Percentiles rank a stretch among this genome's conserved stretches.
These are phyloP conservation scores for Casaregolazyma suthepensis DNA, from an alignment of 1,139 yeast genomes.

Conservation along the genomic window DNA sequence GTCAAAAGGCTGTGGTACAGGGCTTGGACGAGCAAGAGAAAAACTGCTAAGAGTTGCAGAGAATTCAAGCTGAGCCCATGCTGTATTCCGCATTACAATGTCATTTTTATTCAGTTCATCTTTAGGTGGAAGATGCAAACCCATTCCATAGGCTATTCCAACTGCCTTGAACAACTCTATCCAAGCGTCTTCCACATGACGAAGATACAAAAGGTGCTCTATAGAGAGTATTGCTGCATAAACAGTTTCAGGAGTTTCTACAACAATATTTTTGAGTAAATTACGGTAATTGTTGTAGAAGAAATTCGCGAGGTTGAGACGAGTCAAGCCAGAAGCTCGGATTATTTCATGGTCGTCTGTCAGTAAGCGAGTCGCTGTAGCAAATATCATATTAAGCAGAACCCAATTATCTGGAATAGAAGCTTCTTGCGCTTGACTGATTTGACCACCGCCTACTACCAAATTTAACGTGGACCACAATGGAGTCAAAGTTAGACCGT, in stretches of 20 bases:
- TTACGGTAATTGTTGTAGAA: neutral
- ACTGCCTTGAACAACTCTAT: constrained; percentile 5
- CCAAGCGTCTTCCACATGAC: neutral
- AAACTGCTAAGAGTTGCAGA: neutral
- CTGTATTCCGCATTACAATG: neutral
- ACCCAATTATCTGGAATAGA: neutral
- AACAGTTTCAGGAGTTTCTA: neutral
- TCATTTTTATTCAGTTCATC: neutral
- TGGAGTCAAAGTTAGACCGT: neutral
- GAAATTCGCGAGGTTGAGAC: neutral
- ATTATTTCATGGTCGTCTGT: neutral
- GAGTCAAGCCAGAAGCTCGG: neutral
- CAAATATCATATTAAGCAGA: constrained; percentile 4
- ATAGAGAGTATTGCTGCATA: constrained; percentile 1
- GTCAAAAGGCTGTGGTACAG: neutral
- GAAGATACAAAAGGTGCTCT: neutral
- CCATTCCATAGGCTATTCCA: constrained; percentile 5
- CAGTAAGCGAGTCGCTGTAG: constrained; percentile 4
- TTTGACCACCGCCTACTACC: neutral
- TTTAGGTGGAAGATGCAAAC: neutral
- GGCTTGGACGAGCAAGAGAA: constrained; percentile 2
- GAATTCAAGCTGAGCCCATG: constrained; percentile 3
- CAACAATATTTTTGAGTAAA: neutral
- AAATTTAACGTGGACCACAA: constrained; percentile 1
- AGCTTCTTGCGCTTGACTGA: neutral